Evolutionary conservation across 164 flowering plant species (phyloP).

Genomic region (Vitis riparia): DNA sequence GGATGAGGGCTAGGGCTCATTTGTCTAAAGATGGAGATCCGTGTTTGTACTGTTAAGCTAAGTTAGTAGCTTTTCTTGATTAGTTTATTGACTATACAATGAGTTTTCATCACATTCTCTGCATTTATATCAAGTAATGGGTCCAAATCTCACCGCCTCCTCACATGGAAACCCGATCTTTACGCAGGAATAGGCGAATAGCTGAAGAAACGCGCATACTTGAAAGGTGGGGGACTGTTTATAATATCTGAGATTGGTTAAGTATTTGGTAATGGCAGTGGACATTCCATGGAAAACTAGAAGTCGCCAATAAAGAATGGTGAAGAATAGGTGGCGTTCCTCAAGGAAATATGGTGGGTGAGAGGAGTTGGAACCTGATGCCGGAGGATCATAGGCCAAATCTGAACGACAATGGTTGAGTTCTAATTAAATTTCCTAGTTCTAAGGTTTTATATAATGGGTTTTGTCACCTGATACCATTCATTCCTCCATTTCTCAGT

Average conservation of each 20-base stretch:
- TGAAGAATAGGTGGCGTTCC: background rate
- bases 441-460: too few species aligned
- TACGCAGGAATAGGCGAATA: background rate
- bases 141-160: background rate
- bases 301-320: too few species aligned
- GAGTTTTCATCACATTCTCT: too few species aligned
- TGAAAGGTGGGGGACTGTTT: background rate
- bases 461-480: background rate
- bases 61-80: too few species aligned
- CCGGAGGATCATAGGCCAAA: too few species aligned
- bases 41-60: too few species aligned
- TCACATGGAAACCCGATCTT: conserved; percentile 8
- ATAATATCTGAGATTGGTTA: background rate
- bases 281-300: background rate
- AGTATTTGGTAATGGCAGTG: background rate
- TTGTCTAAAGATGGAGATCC: too few species aligned
- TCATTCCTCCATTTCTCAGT: background rate
- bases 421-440: background rate
- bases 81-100: too few species aligned
- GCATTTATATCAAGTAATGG: too few species aligned
- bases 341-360: background rate
- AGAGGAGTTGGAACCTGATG: background rate
- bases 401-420: background rate
- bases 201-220: background rate
- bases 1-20: too few species aligned